Evolutionary conservation across 2,329 filamentous ascomycete genomes (phyloP), one percentile per base, ranked within the genome.

Genomic region (Trichoderma citrinoviride): DNA sequence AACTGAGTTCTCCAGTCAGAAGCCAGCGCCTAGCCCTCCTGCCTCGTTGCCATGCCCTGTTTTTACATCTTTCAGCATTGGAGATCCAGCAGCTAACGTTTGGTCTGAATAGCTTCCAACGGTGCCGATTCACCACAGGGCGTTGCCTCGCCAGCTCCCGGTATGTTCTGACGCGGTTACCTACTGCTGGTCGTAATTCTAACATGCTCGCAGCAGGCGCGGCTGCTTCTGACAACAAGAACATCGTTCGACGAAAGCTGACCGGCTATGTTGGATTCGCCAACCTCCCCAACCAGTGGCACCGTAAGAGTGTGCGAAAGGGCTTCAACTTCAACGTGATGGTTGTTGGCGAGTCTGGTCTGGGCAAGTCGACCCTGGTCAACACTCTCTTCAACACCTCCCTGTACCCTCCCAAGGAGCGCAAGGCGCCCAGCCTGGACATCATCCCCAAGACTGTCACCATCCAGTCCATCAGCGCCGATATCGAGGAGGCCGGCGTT

Each of bases 291-390:
- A 99, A 99, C 83, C 95, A 99, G 82, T 99, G 95, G 95, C 95
- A 99, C 85, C 94, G 95, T 80, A 99, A 99, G 90, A 97, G 93
- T 87, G 95, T 99, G 75, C 92, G 95, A 77, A 99, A 99, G 82
- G 95, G 95, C 68, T 99, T 99, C 87, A 99, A 98, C 87, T 99
- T 99, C 86, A 99, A 99, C 78, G 95, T 99, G 72, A 99, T 99
- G 95, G 95, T 99, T 80, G 95, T 99, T 81, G 95, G 95, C 87
- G 95, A 99, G 89, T 99, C 95, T 77, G 95, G 95, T 71, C 88
- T 99, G 72, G 95, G 95, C 85, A 99, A 99, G 86, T 99, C 95
- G 60, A 99, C 95, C 57, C 88, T 99, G 55, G 94, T 99, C 78
- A 99, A 99, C 86, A 99, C 95, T 46, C 87, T 99, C 68, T 99